These are phyloP conservation scores for Hypoxylon intermedium DNA, from an alignment of 495 filamentous ascomycete genomes.

Conservation along the genomic window DNA sequence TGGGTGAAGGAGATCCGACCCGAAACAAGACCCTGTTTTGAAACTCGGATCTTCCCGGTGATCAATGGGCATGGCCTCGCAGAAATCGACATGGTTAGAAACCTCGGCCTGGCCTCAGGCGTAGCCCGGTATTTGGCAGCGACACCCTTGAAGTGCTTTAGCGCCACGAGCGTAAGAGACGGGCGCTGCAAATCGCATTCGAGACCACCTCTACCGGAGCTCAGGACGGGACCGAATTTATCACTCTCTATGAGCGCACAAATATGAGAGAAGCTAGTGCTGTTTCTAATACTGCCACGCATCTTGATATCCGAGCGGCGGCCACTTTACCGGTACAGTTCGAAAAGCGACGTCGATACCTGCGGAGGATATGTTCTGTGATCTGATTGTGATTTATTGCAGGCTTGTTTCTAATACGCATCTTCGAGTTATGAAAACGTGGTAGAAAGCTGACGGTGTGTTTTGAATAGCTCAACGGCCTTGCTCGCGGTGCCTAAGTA, in stretches of 20 bases:
- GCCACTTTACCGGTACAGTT: background rate
- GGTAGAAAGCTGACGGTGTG: constrained; percentile 27
- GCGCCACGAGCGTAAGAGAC: background rate
- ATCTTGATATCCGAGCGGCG: background rate
- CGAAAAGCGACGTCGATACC: background rate
- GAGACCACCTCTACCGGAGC: background rate
- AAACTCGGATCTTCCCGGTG: background rate
- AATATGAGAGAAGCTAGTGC: background rate
- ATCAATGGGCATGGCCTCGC: background rate
- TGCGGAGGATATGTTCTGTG: background rate
- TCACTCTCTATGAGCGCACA: background rate
- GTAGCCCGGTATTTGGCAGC: background rate
- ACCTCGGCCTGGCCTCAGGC: background rate
- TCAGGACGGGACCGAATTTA: background rate
- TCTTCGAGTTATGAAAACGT: constrained; percentile 4
- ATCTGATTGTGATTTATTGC: background rate
- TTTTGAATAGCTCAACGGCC: constrained; percentile 63
- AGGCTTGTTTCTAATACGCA: constrained; percentile 3
- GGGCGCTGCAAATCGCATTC: background rate
- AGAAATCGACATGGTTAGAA: background rate
- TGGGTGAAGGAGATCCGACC: background rate
- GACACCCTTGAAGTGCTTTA: background rate
- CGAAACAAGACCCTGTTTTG: background rate
- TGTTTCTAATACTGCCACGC: background rate
- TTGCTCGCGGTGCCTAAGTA: constrained; percentile 66